phyloP scores from a whole-genome alignment of 2,329 filamentous ascomycete species.

The Cladophialophora immunda region DNA sequence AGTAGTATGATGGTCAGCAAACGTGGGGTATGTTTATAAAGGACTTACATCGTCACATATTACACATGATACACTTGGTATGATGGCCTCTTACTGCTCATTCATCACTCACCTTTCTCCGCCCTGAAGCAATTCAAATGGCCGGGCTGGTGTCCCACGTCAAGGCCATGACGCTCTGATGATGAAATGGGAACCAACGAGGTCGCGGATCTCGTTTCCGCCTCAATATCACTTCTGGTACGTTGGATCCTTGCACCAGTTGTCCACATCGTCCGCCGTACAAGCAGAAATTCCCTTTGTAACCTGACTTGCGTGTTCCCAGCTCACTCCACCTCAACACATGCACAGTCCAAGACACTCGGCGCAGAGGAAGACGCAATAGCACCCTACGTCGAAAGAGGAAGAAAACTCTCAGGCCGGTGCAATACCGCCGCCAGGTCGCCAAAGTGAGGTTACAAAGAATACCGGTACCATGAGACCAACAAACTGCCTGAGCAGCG shows the following conservation, averaged over 20 bases:
- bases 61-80: no score
- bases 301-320: background rate
- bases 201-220: background rate
- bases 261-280: background rate
- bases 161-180: background rate
- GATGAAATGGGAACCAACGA: background rate
- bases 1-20: background rate
- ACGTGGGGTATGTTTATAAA: background rate
- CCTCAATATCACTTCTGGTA: background rate
- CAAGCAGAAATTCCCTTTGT: background rate
- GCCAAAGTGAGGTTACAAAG: no score
- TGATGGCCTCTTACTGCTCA: background rate
- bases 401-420: no score
- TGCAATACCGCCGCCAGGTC: no score
- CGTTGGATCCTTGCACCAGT: background rate
- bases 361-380: no score
- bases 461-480: no score
- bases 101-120: background rate
- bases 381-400: no score
- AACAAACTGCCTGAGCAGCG: no score
- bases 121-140: background rate
- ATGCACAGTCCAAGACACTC: background rate
- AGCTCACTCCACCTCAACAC: background rate
- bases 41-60: background rate
- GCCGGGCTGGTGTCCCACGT: background rate